Percentiles rank a stretch among this genome's conserved stretches.
phyloP scores from a whole-genome alignment of 768 basidiomycete species.

The Pleurotus citrinopileatus region DNA sequence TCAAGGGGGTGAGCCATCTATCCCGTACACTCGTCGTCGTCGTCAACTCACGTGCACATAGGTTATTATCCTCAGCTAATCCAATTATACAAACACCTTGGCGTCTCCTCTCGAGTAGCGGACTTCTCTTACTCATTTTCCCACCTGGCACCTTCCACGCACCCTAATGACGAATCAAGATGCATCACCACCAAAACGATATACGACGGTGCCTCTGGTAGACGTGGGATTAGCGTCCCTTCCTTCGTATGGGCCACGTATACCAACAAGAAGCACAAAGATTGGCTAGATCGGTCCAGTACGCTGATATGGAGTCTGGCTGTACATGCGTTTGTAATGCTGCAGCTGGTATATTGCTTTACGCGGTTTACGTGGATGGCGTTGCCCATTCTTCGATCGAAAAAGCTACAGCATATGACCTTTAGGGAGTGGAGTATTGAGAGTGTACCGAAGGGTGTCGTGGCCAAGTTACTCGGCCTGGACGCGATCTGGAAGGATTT shows the following conservation, averaged over 20 bases:
- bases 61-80: conserved; percentile 78
- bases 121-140: conserved; percentile 79
- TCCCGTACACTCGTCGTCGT: neutral
- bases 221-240: conserved; percentile 50
- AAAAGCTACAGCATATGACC: conserved; percentile 27
- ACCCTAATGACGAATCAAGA: conserved; percentile 14
- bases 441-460: conserved; percentile 35
- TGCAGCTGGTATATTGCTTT: neutral
- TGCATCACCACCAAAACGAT: conserved; percentile 50
- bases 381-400: conserved; percentile 25
- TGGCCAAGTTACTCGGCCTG: conserved; percentile 41
- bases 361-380: conserved; percentile 22
- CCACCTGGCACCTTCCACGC: conserved; percentile 29
- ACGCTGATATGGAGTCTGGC: neutral
- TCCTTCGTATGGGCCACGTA: conserved; percentile 26
- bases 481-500: conserved; percentile 54
- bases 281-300: neutral
- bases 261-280: neutral
- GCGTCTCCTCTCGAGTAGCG: conserved; percentile 49
- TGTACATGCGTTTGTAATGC: neutral
- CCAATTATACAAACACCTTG: conserved; percentile 58
- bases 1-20: conserved; percentile 58
- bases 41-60: conserved; percentile 20
- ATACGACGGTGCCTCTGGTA: conserved; percentile 64
- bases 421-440: conserved; percentile 48